These are phyloP conservation scores for Kalanchoe fedtschenkoi DNA, from an alignment of 164 flowering plant genomes.

Conservation along the genomic window DNA sequence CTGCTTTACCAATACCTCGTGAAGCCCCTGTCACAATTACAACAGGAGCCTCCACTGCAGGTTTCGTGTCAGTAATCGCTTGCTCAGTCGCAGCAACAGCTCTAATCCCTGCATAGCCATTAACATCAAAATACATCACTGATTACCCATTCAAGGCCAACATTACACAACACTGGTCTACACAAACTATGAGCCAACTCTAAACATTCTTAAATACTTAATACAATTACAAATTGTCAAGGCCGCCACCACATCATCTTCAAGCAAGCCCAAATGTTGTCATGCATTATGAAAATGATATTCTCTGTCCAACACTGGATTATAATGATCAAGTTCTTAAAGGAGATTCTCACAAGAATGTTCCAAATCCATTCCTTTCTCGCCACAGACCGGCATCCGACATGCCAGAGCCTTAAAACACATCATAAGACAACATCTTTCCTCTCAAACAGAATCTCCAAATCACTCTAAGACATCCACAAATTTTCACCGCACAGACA, in stretches of 20 bases:
- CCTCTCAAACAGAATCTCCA: neutral
- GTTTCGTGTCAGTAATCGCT: slow-evolving; percentile 16
- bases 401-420: neutral
- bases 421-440: neutral
- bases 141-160: neutral
- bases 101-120: slow-evolving; percentile 21
- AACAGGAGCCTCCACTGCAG: slow-evolving; percentile 41
- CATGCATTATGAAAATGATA: too few relatives aligned
- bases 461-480: neutral
- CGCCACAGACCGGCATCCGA: neutral
- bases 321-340: too few relatives aligned
- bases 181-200: too few relatives aligned
- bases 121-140: neutral
- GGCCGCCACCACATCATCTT: too few relatives aligned
- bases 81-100: slow-evolving; percentile 33
- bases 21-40: slow-evolving; percentile 56
- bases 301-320: too few relatives aligned
- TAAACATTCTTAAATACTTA: too few relatives aligned
- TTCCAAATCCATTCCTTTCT: too few relatives aligned
- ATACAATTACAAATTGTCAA: too few relatives aligned
- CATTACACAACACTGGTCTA: too few relatives aligned
- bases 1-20: slow-evolving; percentile 52
- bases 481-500: neutral
- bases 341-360: too few relatives aligned
- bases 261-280: too few relatives aligned